phyloP scores from a whole-genome alignment of 805 yeast species.

The Lachancea kluyveri region DNA sequence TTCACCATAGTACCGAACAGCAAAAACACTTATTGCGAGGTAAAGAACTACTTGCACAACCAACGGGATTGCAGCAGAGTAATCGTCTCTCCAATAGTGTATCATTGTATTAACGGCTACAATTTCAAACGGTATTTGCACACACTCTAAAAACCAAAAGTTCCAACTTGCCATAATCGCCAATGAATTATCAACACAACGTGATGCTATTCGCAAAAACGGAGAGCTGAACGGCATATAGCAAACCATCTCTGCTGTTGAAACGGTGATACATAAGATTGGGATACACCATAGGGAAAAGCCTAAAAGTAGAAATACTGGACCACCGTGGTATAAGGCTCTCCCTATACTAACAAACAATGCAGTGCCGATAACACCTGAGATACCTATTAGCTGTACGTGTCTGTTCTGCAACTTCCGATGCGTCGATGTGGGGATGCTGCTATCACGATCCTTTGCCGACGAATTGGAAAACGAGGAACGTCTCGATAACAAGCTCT shows the following conservation, averaged over 20 bases:
- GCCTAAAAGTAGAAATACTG: slow-evolving; percentile 58
- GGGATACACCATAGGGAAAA: slow-evolving; percentile 68
- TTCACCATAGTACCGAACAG: slow-evolving; percentile 75
- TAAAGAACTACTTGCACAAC: slow-evolving; percentile 60
- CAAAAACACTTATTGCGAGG: slow-evolving; percentile 58
- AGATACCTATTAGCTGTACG: slow-evolving; percentile 70
- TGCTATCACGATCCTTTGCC: no score
- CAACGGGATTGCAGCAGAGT: slow-evolving; percentile 64
- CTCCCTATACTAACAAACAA: slow-evolving; percentile 67
- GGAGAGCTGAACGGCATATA: slow-evolving; percentile 75
- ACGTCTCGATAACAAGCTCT: no score
- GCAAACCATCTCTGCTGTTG: slow-evolving; percentile 75
- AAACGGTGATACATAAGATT: slow-evolving; percentile 56
- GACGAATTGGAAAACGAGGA: no score
- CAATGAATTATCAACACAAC: slow-evolving; percentile 70
- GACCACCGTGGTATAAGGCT: slow-evolving; percentile 61
- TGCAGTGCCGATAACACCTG: slow-evolving; percentile 81
- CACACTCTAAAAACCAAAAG: slow-evolving; percentile 69
- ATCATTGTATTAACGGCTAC: slow-evolving; percentile 73
- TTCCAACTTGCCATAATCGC: slow-evolving; percentile 78
- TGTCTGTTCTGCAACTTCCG: slow-evolving; percentile 61
- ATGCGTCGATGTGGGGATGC: slow-evolving; percentile 29
- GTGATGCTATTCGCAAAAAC: slow-evolving; percentile 64
- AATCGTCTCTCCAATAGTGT: slow-evolving; percentile 77
- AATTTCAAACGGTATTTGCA: slow-evolving; percentile 77